Evolutionary conservation across 495 filamentous ascomycete genomes (phyloP).

Genomic region (Letharia columbiana): DNA sequence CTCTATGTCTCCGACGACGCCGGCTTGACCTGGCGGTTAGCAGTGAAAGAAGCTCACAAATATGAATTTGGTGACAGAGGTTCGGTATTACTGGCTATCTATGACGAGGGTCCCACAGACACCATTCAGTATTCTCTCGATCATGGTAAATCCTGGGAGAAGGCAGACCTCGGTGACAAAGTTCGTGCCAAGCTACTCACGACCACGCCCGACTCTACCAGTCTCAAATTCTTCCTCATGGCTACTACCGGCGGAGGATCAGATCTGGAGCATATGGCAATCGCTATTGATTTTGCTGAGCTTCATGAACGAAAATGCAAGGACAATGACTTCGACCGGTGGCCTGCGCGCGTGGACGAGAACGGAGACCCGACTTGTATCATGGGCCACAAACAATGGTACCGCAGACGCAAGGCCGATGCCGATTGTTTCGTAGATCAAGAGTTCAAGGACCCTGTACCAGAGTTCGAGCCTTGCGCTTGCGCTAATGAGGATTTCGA

Average conservation of each 20-base stretch:
- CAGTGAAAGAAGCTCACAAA: slow-evolving; percentile 72
- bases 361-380: slow-evolving; percentile 75
- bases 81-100: slow-evolving; percentile 72
- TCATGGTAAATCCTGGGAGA: slow-evolving; percentile 74
- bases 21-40: slow-evolving; percentile 70
- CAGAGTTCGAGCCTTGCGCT: slow-evolving; percentile 59
- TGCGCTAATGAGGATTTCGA: slow-evolving; percentile 82
- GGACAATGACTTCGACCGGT: slow-evolving; percentile 73
- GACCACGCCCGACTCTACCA: slow-evolving; percentile 83
- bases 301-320: slow-evolving; percentile 76
- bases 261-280: slow-evolving; percentile 45
- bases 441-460: slow-evolving; percentile 65
- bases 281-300: slow-evolving; percentile 72
- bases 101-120: slow-evolving; percentile 54
- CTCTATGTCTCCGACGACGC: slow-evolving; percentile 88
- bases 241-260: slow-evolving; percentile 39
- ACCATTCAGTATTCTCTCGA: slow-evolving; percentile 74
- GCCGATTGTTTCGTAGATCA: slow-evolving; percentile 82
- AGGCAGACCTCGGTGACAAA: slow-evolving; percentile 50
- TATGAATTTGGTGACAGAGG: slow-evolving; percentile 94
- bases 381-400: slow-evolving; percentile 90
- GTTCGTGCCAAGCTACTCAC: slow-evolving; percentile 62
- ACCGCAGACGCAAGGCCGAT: slow-evolving; percentile 69
- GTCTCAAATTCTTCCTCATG: slow-evolving; percentile 76
- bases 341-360: slow-evolving; percentile 74